phyloP scores from a whole-genome alignment of 768 basidiomycete species.

The Glaciozyma antarctica region DNA sequence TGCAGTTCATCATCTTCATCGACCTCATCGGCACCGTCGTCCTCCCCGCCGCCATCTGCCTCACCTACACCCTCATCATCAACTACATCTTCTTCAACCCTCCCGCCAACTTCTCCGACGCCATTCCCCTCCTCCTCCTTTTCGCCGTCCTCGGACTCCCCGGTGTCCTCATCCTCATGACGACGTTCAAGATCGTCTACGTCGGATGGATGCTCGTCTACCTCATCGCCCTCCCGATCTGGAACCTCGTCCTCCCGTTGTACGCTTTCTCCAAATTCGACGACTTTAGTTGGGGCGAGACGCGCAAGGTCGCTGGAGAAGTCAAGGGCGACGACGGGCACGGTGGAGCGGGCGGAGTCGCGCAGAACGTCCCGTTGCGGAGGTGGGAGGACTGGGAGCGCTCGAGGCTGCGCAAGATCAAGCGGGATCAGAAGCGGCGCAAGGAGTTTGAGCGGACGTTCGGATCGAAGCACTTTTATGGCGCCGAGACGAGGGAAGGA shows the following conservation, averaged over 20 bases:
- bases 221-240: conserved; percentile 79
- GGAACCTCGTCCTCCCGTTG: conserved; percentile 70
- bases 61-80: conserved; percentile 82
- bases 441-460: conserved; percentile 64
- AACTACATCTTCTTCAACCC: conserved; percentile 64
- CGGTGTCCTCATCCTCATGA: conserved; percentile 81
- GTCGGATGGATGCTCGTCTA: conserved; percentile 98
- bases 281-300: conserved; percentile 97
- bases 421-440: conserved; percentile 71
- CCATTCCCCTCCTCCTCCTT: conserved; percentile 84
- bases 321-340: conserved; percentile 61
- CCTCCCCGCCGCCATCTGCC: conserved; percentile 80
- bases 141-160: conserved; percentile 87
- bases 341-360: conserved; percentile 53
- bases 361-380: conserved; percentile 71
- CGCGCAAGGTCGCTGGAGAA: conserved; percentile 96
- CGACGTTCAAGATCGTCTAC: conserved; percentile 88
- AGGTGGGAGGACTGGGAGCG: conserved; percentile 99
- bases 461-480: conserved; percentile 36
- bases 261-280: conserved; percentile 65
- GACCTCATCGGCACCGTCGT: conserved; percentile 85
- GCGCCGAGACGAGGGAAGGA: conserved; percentile 50
- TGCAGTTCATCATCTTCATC: conserved; percentile 99
- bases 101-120: conserved; percentile 75
- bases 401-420: conserved; percentile 79